These are phyloP conservation scores for Chrysosporium keratinophilum DNA, from an alignment of 2,329 filamentous ascomycete species.

Conservation along the genomic window DNA sequence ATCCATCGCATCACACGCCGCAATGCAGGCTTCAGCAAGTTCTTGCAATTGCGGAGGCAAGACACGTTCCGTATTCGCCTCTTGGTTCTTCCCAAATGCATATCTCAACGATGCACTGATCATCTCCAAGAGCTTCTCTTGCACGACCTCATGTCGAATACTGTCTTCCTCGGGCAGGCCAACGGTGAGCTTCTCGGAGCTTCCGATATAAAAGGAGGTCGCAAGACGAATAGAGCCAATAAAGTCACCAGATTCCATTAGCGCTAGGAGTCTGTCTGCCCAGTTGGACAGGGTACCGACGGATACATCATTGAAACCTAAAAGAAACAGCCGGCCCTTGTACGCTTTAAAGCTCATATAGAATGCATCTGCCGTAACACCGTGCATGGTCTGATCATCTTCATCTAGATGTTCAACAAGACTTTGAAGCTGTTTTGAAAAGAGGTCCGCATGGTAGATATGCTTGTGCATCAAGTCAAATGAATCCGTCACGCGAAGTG, in stretches of 20 bases:
- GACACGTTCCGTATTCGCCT: conserved; percentile 40
- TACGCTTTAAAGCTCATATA: conserved; percentile 96
- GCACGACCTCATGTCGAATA: conserved; percentile 68
- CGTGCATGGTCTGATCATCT: conserved; percentile 79
- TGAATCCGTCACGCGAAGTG: conserved; percentile 82
- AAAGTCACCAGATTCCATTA: conserved; percentile 97
- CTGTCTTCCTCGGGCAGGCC: conserved; percentile 76
- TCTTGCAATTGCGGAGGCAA: conserved; percentile 58
- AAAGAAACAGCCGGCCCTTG: conserved; percentile 81
- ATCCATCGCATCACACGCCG: conserved; percentile 65
- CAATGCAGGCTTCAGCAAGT: conserved; percentile 72
- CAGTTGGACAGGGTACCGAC: conserved; percentile 92
- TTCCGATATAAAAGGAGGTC: conserved; percentile 81
- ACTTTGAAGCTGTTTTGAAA: conserved; percentile 72
- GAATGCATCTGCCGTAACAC: conserved; percentile 91
- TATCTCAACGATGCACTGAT: conserved; percentile 86
- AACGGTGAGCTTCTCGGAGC: conserved; percentile 87
- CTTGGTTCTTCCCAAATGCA: conserved; percentile 58
- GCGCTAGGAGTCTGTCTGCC: conserved; percentile 82
- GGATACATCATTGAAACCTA: conserved; percentile 88
- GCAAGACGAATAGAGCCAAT: conserved; percentile 83
- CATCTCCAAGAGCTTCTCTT: conserved; percentile 83
- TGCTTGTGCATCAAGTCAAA: conserved; percentile 87
- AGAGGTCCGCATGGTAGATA: conserved; percentile 83
- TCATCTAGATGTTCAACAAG: conserved; percentile 85